phyloP scores from a whole-genome alignment of 1,139 yeast species.

The Meyerozyma athensensis region DNA sequence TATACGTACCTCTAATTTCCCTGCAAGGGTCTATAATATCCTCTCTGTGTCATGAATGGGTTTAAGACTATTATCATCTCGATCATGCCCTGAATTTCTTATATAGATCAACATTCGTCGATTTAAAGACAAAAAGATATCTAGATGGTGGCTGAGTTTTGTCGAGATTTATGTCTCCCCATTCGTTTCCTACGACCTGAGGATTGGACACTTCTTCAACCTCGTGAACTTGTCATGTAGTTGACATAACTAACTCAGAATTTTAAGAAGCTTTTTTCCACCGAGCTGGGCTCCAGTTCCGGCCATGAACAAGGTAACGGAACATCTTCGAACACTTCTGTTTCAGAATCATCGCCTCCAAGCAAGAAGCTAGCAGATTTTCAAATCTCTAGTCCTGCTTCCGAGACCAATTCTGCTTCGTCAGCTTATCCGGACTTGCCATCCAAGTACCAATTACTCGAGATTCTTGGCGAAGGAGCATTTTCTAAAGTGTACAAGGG shows the following conservation, averaged over 20 bases:
- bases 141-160: no score
- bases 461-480: constrained; percentile 75
- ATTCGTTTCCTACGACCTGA: no score
- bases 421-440: constrained; percentile 14
- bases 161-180: no score
- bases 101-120: no score
- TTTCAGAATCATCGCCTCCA: neutral
- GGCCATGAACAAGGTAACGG: neutral
- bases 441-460: constrained; percentile 15
- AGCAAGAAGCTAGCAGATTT: neutral
- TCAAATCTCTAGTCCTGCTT: constrained; percentile 1
- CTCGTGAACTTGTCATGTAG: no score
- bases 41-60: no score
- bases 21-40: no score
- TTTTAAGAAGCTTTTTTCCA: constrained; percentile 3
- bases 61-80: no score
- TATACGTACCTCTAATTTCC: no score
- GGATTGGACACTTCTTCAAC: no score
- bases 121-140: no score
- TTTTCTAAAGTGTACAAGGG: constrained; percentile 86
- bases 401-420: constrained; percentile 7
- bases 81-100: no score
- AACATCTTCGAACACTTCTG: neutral
- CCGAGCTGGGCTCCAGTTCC: neutral
- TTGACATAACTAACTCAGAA: constrained; percentile 5